Percentiles rank a stretch among this genome's conserved stretches.
Conservation (phyloP, 257 asterid species). For the Eucommia ulmoides region DNA sequence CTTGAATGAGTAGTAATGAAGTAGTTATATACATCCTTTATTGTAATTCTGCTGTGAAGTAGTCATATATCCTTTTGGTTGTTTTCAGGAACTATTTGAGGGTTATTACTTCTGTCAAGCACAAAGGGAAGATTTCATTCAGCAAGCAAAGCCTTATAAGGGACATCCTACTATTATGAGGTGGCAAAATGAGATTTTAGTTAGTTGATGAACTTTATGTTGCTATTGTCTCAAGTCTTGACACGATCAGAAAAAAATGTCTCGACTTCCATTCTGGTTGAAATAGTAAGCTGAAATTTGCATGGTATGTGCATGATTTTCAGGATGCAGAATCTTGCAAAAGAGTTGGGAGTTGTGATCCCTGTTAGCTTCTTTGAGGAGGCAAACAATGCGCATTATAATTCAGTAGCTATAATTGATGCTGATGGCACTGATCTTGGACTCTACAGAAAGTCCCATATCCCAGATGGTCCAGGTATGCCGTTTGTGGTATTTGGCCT, state of each 20-base stretch:
- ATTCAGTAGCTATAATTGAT: slow-evolving; percentile 81
- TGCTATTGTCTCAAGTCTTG: no score
- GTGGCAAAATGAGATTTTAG: no score
- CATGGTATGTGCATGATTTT: slow-evolving; percentile 6
- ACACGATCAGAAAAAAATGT: not conserved
- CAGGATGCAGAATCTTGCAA: slow-evolving; percentile 94
- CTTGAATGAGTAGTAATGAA: no score
- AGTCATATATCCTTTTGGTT: slow-evolving; percentile 1
- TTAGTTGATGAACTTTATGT: no score
- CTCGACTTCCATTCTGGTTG: not conserved
- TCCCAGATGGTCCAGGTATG: slow-evolving; percentile 97
- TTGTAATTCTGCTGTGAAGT: no score
- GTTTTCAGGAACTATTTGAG: slow-evolving; percentile 81
- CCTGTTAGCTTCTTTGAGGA: slow-evolving; percentile 99
- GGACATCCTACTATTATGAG: slow-evolving; percentile 80
- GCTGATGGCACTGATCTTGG: slow-evolving; percentile 96
- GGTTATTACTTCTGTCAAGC: slow-evolving; percentile 99
- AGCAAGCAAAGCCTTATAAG: slow-evolving; percentile 70
- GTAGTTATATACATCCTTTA: no score
- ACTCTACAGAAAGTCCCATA: slow-evolving; percentile 91
- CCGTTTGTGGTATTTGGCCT: not conserved
- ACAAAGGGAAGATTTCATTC: slow-evolving; percentile 76
- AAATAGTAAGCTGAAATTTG: not conserved
- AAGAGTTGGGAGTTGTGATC: slow-evolving; percentile 80
- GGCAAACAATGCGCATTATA: slow-evolving; percentile 95